Evolutionary conservation across 257 asterid species (phyloP).

Genomic region (Buddleja alternifolia): DNA sequence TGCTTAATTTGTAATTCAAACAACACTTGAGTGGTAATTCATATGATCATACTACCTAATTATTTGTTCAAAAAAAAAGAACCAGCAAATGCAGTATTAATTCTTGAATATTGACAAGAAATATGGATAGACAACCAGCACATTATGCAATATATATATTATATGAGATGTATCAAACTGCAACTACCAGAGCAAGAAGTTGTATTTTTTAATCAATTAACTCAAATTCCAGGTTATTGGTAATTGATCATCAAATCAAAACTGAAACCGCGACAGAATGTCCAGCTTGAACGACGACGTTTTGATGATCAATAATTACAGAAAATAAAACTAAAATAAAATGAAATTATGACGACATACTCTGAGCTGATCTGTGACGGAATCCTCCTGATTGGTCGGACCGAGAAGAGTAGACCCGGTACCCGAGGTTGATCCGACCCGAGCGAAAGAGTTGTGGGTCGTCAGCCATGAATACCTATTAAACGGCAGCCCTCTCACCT

Average conservation of each 20-base stretch:
- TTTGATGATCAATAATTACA: too few species aligned
- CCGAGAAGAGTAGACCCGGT: constrained; percentile 65
- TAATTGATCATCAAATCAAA: too few species aligned
- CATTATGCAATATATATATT: not conserved
- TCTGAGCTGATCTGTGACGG: constrained; percentile 64
- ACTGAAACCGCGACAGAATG: too few species aligned
- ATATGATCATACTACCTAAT: not conserved
- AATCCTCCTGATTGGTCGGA: constrained; percentile 82
- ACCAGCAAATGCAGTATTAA: too few species aligned
- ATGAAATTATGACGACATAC: constrained; percentile 27
- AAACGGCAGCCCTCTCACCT: constrained; percentile 66
- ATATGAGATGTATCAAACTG: not conserved
- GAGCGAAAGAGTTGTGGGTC: constrained; percentile 81
- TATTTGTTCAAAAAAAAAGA: not conserved
- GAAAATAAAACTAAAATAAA: not conserved
- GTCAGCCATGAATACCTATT: constrained; percentile 84
- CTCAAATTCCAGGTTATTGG: too few species aligned
- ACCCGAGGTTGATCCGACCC: constrained; percentile 53
- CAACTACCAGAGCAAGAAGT: too few species aligned
- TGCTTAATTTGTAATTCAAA: constrained; percentile 29
- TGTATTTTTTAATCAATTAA: not conserved
- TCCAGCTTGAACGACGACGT: too few species aligned
- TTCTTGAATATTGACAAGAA: too few species aligned
- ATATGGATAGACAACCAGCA: not conserved
- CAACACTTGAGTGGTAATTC: not conserved